phyloP scores from a whole-genome alignment of 1,139 yeast genomes.

The Nakaseomyces sp. region DNA sequence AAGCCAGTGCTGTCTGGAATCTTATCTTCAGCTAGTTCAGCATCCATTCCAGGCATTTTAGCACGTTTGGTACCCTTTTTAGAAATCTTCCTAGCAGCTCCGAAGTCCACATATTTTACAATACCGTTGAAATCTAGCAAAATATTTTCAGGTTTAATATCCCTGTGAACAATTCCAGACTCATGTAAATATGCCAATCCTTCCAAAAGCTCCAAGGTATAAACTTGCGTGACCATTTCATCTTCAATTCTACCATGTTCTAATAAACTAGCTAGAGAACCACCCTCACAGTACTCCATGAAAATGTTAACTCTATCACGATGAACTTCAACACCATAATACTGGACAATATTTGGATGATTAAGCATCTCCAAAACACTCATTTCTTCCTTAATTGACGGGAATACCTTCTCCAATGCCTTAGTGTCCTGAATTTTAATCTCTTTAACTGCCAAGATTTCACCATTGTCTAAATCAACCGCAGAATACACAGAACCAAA shows the following conservation, averaged over 20 bases:
- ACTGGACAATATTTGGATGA: conserved; percentile 94
- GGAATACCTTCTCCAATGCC: conserved; percentile 75
- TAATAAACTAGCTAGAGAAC: conserved; percentile 75
- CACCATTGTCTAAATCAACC: conserved; percentile 88
- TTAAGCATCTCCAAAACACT: conserved; percentile 88
- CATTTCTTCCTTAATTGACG: conserved; percentile 92
- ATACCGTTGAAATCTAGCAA: conserved; percentile 87
- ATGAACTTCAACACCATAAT: conserved; percentile 95
- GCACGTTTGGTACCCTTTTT: conserved; percentile 32
- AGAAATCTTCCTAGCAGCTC: conserved; percentile 94
- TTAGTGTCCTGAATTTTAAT: conserved; percentile 85
- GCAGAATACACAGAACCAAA: conserved; percentile 94
- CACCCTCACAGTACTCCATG: conserved; percentile 97
- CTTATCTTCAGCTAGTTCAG: conserved; percentile 4
- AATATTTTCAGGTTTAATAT: conserved; percentile 92
- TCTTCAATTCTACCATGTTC: conserved; percentile 93
- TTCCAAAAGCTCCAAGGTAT: conserved; percentile 86
- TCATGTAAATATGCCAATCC: conserved; percentile 92
- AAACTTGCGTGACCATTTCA: conserved; percentile 85
- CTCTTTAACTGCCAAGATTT: conserved; percentile 94
- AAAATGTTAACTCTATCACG: conserved; percentile 90
- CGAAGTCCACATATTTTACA: conserved; percentile 91
- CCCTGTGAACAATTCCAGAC: conserved; percentile 94
- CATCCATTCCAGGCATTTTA: conserved; percentile 4
- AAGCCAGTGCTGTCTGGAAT: conserved; percentile 5